Percentiles rank a stretch among this genome's conserved stretches.
phyloP scores from a whole-genome alignment of 176 grass and related monocot genomes.

The Oryza glumipatula region DNA sequence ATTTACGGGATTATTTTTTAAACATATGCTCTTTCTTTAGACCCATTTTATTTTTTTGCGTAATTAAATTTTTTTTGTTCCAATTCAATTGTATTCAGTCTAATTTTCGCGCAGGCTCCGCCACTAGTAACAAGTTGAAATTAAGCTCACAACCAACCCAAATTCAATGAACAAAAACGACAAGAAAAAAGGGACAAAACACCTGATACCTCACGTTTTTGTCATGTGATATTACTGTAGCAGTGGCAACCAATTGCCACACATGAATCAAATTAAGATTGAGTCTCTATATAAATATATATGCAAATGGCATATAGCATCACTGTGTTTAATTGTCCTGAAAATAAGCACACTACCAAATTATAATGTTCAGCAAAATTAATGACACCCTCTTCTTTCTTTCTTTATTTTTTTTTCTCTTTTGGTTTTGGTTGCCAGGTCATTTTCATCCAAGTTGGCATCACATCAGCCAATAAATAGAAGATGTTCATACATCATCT shows the following conservation, averaged over 20 bases:
- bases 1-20: not conserved
- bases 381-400: not conserved
- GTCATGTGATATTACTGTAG: not conserved
- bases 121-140: not conserved
- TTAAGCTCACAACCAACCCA: not conserved
- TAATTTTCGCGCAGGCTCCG: not conserved
- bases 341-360: not conserved
- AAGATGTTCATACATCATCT: constrained; percentile 25
- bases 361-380: not conserved
- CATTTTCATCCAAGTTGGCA: constrained; percentile 37
- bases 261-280: not conserved
- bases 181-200: not conserved
- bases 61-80: not conserved
- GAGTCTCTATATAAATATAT: not conserved
- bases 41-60: not conserved
- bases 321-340: not conserved
- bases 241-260: not conserved
- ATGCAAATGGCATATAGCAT: not conserved
- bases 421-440: not conserved
- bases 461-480: constrained; percentile 36
- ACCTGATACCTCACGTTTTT: not conserved
- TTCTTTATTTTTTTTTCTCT: not conserved
- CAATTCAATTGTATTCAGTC: not conserved
- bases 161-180: not conserved
- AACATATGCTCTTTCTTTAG: not conserved